Evolutionary conservation across 176 grass and related monocot species (phyloP).

Genomic region (Musa beccarii): DNA sequence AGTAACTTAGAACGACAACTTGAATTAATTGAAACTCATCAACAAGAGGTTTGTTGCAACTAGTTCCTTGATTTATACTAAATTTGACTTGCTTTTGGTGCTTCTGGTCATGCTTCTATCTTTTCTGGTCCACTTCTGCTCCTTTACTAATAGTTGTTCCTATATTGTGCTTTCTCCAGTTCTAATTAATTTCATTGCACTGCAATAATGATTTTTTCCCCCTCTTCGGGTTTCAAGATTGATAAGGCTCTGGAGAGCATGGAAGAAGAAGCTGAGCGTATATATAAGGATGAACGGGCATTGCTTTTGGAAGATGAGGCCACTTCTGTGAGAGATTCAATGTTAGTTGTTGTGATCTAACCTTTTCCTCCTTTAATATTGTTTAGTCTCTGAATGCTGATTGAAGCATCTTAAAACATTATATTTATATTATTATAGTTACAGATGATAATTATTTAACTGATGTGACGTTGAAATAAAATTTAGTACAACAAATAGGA

Average conservation of each 20-base stretch:
- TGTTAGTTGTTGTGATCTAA: conserved; percentile 40
- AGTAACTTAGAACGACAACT: conserved; percentile 86
- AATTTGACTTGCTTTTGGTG: background rate
- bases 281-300: conserved; percentile 73
- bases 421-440: too few species aligned
- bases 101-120: background rate
- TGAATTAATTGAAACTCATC: conserved; percentile 97
- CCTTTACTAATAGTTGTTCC: too few species aligned
- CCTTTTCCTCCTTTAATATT: background rate
- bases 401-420: too few species aligned
- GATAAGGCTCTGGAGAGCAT: conserved; percentile 91
- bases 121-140: background rate
- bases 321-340: conserved; percentile 73
- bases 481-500: background rate
- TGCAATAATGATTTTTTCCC: background rate
- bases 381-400: background rate
- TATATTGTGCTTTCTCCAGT: too few species aligned
- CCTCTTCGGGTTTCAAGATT: conserved; percentile 34
- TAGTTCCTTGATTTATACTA: background rate
- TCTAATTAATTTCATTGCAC: background rate
- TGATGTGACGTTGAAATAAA: background rate
- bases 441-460: too few species aligned
- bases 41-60: conserved; percentile 58
- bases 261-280: conserved; percentile 88
- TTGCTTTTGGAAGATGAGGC: conserved; percentile 90